Evolutionary conservation across 768 basidiomycete species (phyloP).

Genomic region (Suillus ampliporus): DNA sequence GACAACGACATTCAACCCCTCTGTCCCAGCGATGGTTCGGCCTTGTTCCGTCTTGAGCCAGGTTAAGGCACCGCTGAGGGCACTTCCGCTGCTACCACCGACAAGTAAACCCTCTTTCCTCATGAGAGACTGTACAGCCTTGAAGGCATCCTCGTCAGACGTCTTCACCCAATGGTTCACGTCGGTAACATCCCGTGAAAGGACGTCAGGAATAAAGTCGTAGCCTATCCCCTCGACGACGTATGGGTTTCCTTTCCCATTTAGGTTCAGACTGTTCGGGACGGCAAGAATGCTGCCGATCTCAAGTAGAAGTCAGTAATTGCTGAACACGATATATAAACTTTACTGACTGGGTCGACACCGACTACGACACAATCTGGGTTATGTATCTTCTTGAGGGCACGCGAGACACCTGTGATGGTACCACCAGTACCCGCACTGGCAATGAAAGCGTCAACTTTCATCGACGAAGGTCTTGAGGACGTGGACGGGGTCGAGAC

Average conservation of each 20-base stretch:
- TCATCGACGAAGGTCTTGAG: conserved; percentile 64
- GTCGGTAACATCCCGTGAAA: conserved; percentile 62
- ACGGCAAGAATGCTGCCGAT: conserved; percentile 87
- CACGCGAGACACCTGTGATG: conserved; percentile 83
- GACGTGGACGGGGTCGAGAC: conserved; percentile 65
- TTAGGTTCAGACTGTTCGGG: conserved; percentile 67
- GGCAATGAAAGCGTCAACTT: conserved; percentile 82
- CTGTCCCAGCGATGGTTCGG: conserved; percentile 59
- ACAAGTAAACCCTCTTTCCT: conserved; percentile 87
- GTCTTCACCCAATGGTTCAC: conserved; percentile 90
- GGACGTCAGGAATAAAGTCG: conserved; percentile 89
- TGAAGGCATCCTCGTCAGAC: conserved; percentile 79
- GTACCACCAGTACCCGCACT: conserved; percentile 97
- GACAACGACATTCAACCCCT: conserved; percentile 87
- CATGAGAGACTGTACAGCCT: conserved; percentile 77
- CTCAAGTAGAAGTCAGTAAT: conserved; percentile 43
- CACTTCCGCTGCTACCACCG: conserved; percentile 92
- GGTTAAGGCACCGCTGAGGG: conserved; percentile 73
- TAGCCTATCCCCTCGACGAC: conserved; percentile 97
- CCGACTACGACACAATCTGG: conserved; percentile 77
- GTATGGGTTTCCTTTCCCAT: conserved; percentile 59
- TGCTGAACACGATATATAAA: not conserved
- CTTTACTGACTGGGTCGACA: conserved; percentile 79
- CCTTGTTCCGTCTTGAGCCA: conserved; percentile 83
- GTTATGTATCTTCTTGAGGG: conserved; percentile 82